Evolutionary conservation across 2,329 filamentous ascomycete species (phyloP).

Genomic region (Kalaharituber pfeilii): DNA sequence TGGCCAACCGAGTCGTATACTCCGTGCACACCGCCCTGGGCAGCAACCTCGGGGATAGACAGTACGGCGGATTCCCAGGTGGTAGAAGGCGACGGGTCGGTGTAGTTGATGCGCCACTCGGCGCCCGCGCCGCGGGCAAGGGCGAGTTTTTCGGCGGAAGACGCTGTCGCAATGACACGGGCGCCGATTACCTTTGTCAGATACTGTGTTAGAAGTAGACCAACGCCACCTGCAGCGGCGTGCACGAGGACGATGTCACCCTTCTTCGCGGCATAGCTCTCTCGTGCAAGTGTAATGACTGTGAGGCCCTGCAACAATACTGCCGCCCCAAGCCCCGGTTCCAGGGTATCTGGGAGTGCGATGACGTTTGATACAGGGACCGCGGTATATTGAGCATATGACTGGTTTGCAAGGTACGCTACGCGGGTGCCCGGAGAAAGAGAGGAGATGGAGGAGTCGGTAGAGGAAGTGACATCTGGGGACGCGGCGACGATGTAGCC

Average conservation of each 20-base stretch:
- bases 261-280: constrained; percentile 51
- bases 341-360: constrained; percentile 45
- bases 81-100: constrained; percentile 31
- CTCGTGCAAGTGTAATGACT: constrained; percentile 59
- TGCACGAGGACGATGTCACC: constrained; percentile 73
- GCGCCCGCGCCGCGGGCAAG: constrained; percentile 55
- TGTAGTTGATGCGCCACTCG: constrained; percentile 53
- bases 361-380: constrained; percentile 39
- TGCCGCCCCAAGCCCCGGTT: constrained; percentile 47
- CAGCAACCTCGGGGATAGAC: constrained; percentile 41
- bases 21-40: constrained; percentile 52
- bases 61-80: constrained; percentile 42
- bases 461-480: constrained; percentile 29
- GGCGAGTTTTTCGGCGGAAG: constrained; percentile 52
- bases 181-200: constrained; percentile 50
- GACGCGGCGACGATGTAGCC: constrained; percentile 47
- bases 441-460: constrained; percentile 32
- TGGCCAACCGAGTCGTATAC: constrained; percentile 80
- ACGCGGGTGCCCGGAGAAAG: constrained; percentile 49
- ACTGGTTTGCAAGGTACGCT: constrained; percentile 42
- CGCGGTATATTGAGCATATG: constrained; percentile 42
- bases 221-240: constrained; percentile 70
- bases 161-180: constrained; percentile 57
- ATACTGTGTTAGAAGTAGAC: constrained; percentile 57
- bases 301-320: constrained; percentile 67